Conservation (phyloP, 306 rosid species). For the Ceratonia siliqua region DNA sequence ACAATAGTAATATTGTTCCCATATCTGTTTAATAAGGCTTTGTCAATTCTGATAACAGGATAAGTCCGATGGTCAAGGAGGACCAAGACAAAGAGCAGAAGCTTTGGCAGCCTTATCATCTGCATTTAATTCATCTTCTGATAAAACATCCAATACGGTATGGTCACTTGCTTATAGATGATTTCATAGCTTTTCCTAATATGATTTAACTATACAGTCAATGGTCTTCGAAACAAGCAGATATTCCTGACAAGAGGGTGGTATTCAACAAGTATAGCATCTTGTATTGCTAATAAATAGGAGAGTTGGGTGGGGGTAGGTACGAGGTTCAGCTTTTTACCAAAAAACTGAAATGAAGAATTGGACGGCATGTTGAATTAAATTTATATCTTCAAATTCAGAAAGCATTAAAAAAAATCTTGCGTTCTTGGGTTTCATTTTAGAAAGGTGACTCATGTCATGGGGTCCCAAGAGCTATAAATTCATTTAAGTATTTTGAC, state of each 20-base stretch:
- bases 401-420: background rate
- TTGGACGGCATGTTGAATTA: background rate
- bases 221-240: background rate
- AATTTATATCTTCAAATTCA: background rate
- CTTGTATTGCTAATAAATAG: background rate
- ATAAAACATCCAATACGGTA: constrained; percentile 38
- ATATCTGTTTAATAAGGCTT: constrained; percentile 17
- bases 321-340: background rate
- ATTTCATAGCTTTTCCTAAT: background rate
- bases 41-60: constrained; percentile 37
- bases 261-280: background rate
- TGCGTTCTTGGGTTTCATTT: background rate
- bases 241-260: background rate
- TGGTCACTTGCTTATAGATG: constrained; percentile 14
- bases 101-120: constrained; percentile 54
- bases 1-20: background rate
- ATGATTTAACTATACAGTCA: background rate
- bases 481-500: background rate
- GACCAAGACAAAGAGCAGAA: constrained; percentile 58
- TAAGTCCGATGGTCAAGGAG: constrained; percentile 45
- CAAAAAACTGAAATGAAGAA: background rate
- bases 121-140: constrained; percentile 76
- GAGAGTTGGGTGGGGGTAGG: background rate
- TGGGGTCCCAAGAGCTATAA: background rate
- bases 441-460: background rate